Evolutionary conservation across 176 grass and related monocot genomes (phyloP).

Genomic region (Lolium perenne): DNA sequence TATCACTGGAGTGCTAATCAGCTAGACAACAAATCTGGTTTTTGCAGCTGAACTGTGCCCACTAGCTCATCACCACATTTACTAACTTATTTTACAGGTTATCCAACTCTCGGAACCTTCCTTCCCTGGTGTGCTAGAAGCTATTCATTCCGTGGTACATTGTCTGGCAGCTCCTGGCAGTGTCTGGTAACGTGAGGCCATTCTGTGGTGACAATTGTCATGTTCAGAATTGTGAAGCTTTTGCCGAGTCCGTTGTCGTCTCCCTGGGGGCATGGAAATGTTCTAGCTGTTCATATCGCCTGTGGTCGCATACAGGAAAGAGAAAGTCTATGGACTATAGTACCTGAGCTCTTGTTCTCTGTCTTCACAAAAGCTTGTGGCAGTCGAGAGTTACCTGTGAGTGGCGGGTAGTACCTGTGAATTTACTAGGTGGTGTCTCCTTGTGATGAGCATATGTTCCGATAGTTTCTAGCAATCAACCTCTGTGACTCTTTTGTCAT

Average conservation of each 20-base stretch:
- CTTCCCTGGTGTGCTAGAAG: too few species aligned
- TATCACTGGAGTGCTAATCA: too few species aligned
- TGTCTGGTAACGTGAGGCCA: too few species aligned
- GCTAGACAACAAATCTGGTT: too few species aligned
- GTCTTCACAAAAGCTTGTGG: background rate
- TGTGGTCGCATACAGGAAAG: background rate
- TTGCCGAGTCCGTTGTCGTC: background rate
- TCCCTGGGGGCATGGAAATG: background rate
- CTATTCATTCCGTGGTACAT: too few species aligned
- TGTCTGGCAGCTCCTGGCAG: too few species aligned
- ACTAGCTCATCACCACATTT: too few species aligned
- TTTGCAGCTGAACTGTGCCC: too few species aligned
- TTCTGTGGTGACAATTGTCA: background rate
- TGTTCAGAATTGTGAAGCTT: slow-evolving; percentile 24
- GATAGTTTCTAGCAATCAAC: slow-evolving; percentile 9
- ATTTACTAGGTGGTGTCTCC: background rate
- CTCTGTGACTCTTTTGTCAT: background rate
- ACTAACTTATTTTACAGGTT: too few species aligned
- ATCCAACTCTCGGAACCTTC: too few species aligned
- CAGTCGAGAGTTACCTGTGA: background rate
- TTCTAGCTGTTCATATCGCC: background rate
- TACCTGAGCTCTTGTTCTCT: background rate
- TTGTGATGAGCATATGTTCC: slow-evolving; percentile 25
- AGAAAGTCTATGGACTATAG: background rate
- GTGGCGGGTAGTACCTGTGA: background rate